phyloP scores from a whole-genome alignment of 2,329 filamentous ascomycete species.

The Pseudocercospora fuligena region DNA sequence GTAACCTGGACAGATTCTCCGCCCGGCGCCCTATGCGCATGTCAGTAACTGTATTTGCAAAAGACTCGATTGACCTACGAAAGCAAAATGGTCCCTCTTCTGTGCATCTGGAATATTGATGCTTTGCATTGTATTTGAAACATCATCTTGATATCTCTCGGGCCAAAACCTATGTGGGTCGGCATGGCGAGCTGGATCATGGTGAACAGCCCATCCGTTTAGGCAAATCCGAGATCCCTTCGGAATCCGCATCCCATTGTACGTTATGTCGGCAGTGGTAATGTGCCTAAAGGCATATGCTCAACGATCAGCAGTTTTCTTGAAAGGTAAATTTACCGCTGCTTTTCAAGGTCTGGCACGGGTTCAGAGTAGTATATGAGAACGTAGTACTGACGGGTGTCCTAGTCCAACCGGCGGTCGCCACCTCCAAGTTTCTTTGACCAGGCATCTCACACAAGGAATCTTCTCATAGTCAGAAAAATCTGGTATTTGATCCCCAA shows the following conservation, averaged over 20 bases:
- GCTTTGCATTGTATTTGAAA: conserved; percentile 13
- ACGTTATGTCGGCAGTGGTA: conserved; percentile 19
- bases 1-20: conserved; percentile 44
- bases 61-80: conserved; percentile 15
- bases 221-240: conserved; percentile 14
- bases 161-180: conserved; percentile 16
- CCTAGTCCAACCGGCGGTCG: conserved; percentile 38
- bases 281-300: conserved; percentile 12
- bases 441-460: conserved; percentile 28
- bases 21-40: conserved; percentile 35
- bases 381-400: conserved; percentile 1
- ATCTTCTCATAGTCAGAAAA: conserved; percentile 27
- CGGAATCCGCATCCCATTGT: conserved; percentile 18
- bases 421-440: conserved; percentile 35
- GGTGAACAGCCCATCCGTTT: conserved; percentile 18
- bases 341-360: too few species aligned
- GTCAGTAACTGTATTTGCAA: too few species aligned
- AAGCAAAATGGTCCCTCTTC: conserved; percentile 43
- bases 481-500: conserved; percentile 25
- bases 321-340: too few species aligned
- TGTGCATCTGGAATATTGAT: conserved; percentile 13
- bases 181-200: conserved; percentile 14
- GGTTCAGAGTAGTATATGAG: too few species aligned
- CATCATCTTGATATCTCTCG: conserved; percentile 14
- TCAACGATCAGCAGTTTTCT: too few species aligned